phyloP scores from a whole-genome alignment of 164 flowering plant species.

The Nelumbo lutea region DNA sequence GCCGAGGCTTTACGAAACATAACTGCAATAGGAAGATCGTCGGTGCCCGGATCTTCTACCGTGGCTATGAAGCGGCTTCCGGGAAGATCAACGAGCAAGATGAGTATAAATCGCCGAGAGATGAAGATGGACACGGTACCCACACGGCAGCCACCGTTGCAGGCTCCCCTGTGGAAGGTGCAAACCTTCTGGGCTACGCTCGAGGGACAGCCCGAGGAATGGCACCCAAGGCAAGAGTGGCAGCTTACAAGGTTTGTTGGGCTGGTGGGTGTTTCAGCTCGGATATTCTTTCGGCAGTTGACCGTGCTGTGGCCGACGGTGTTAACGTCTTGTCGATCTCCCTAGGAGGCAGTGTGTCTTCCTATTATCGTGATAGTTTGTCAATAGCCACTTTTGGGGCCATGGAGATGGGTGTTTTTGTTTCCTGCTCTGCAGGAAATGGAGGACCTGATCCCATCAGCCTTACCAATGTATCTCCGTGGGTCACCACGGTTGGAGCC shows the following conservation, averaged over 20 bases:
- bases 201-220: no score
- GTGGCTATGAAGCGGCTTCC: slow-evolving; percentile 62
- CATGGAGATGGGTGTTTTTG: slow-evolving; percentile 84
- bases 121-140: slow-evolving; percentile 91
- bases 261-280: slow-evolving; percentile 79
- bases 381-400: slow-evolving; percentile 30
- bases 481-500: slow-evolving; percentile 60
- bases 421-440: slow-evolving; percentile 46
- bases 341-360: slow-evolving; percentile 25
- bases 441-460: slow-evolving; percentile 50
- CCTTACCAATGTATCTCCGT: slow-evolving; percentile 76
- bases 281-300: slow-evolving; percentile 76
- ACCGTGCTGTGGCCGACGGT: slow-evolving; percentile 19
- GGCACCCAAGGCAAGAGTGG: slow-evolving; percentile 57
- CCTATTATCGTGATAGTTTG: slow-evolving; percentile 57
- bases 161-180: slow-evolving; percentile 59
- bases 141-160: slow-evolving; percentile 89
- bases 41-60: slow-evolving; percentile 71
- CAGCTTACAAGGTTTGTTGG: slow-evolving; percentile 88
- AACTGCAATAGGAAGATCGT: slow-evolving; percentile 69
- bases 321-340: slow-evolving; percentile 53
- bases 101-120: slow-evolving; percentile 75
- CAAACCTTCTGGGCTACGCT: slow-evolving; percentile 36
- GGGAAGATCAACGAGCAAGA: slow-evolving; percentile 6
- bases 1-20: slow-evolving; percentile 30